Evolutionary conservation across 2,329 filamentous ascomycete genomes (phyloP), one percentile per base, ranked within the genome.

Genomic region (Fusarium praegraminearum): DNA sequence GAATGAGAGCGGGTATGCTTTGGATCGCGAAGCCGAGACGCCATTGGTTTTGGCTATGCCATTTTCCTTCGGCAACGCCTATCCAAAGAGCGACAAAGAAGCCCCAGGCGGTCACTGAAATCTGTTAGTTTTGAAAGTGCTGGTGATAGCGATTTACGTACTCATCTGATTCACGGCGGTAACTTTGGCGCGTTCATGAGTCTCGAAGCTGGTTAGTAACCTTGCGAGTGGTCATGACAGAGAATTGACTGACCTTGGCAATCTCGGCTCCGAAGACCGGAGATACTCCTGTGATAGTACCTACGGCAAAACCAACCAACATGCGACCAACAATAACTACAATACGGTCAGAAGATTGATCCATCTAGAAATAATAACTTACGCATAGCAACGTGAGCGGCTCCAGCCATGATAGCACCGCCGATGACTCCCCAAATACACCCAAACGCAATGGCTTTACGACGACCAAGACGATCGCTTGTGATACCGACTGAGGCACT

Each of bases 101-200:
- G 0, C 79, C 80, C 80, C 80, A 82, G 1, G 80, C 78, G 10
- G 80, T 79, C 80, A 81, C 79, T n/a, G n/a, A n/a, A n/a, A n/a
- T n/a, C n/a, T n/a, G n/a, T n/a, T n/a, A 73, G 70, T 15, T 4
- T 26, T 2, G 9, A 7, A 10, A 3, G 8, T 2, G 12, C 26
- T 4, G 6, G 4, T 12, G 1, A 16, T 10, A 8, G 8, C 22
- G 11, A 6, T 1, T 6, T 1, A 64, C 78, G 60, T 62, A 80
- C 79, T 82, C 80, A 82, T 81, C 33, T 81, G 80, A 52, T 80
- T 82, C 2, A 80, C 76, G 1, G 80, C 80, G 0, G 79, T 82
- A n/a, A 81, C 77, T 36, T 73, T 80, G 8, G 79, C 80, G 26
- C 80, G 75, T 49, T 82, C 80, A 2, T 78, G 69, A 1, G 80